phyloP scores from a whole-genome alignment of 306 rosid genomes.

The Alnus glutinosa region DNA sequence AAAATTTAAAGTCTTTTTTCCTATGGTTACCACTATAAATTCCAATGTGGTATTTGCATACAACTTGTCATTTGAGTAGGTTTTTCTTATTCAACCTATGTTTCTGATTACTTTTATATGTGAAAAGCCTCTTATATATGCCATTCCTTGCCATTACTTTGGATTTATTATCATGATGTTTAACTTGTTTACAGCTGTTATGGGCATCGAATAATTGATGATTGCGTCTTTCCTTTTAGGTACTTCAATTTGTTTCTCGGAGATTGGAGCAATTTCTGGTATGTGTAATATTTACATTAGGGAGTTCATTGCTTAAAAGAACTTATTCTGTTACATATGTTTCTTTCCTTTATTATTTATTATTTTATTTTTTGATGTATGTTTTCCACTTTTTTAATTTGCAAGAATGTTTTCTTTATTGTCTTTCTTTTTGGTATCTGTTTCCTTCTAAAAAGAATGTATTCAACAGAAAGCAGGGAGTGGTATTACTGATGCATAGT shows the following conservation, averaged over 20 bases:
- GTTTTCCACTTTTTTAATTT: conserved; percentile 1
- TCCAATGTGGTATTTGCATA: not conserved
- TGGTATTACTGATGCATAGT: not conserved
- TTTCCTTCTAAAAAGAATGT: not conserved
- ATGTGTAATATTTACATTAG: conserved; percentile 28
- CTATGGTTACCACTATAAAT: not conserved
- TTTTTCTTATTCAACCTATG: not conserved
- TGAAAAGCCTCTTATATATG: not conserved
- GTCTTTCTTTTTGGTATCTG: not conserved
- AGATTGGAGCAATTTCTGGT: conserved; percentile 96
- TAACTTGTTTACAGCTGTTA: not conserved
- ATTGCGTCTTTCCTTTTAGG: conserved; percentile 49
- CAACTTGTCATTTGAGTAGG: conserved; percentile 2
- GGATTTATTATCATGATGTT: not conserved
- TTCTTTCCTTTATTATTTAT: not conserved
- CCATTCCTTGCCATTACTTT: not conserved
- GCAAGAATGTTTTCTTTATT: not conserved
- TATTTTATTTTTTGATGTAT: not conserved
- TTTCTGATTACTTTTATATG: not conserved
- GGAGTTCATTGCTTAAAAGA: conserved; percentile 4
- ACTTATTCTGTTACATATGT: conserved; percentile 9
- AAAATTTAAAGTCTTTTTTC: not conserved
- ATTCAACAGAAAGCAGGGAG: not conserved
- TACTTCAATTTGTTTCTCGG: conserved; percentile 72
- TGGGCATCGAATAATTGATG: conserved; percentile 26